Percentiles rank a stretch among this genome's conserved stretches.
Conservation (phyloP, 768 basidiomycete species). For the Amanita jacksonii region DNA sequence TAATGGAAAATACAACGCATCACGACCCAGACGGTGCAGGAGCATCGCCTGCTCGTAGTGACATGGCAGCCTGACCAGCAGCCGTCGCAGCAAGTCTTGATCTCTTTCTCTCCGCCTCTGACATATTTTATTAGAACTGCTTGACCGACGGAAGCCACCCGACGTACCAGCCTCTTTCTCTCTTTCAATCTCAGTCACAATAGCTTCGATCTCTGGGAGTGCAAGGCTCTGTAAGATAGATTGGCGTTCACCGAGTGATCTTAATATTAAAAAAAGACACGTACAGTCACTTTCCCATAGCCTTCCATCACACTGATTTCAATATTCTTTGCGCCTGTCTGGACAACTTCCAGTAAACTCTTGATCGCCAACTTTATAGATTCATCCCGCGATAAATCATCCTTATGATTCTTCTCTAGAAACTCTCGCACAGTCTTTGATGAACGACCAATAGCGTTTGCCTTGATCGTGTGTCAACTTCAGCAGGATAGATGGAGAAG, state of each 20-base stretch:
- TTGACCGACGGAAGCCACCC: neutral
- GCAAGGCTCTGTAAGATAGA: slow-evolving; percentile 60
- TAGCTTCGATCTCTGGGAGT: slow-evolving; percentile 78
- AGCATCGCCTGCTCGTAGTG: slow-evolving; percentile 38
- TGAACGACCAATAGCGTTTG: slow-evolving; percentile 95
- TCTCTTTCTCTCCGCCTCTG: slow-evolving; percentile 94
- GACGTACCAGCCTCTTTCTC: slow-evolving; percentile 90
- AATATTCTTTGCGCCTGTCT: slow-evolving; percentile 99
- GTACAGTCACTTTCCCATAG: slow-evolving; percentile 86
- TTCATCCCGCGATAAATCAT: slow-evolving; percentile 81
- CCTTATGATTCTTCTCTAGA: slow-evolving; percentile 95
- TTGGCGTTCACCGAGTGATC: slow-evolving; percentile 1
- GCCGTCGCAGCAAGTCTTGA: slow-evolving; percentile 86
- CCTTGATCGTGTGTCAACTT: slow-evolving; percentile 36
- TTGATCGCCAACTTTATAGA: slow-evolving; percentile 94
- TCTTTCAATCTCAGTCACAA: slow-evolving; percentile 88
- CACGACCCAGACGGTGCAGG: slow-evolving; percentile 21
- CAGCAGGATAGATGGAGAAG: neutral
- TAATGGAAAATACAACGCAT: slow-evolving; percentile 7
- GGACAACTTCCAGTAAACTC: slow-evolving; percentile 93
- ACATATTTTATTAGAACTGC: slow-evolving; percentile 6
- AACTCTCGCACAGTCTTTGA: slow-evolving; percentile 99
- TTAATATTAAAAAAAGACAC: slow-evolving; percentile 16
- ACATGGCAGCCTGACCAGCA: slow-evolving; percentile 85
- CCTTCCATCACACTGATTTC: slow-evolving; percentile 97